Base-by-base conservation (phyloP, 257 asterid genomes). In the Scutellaria barbata region DNA sequence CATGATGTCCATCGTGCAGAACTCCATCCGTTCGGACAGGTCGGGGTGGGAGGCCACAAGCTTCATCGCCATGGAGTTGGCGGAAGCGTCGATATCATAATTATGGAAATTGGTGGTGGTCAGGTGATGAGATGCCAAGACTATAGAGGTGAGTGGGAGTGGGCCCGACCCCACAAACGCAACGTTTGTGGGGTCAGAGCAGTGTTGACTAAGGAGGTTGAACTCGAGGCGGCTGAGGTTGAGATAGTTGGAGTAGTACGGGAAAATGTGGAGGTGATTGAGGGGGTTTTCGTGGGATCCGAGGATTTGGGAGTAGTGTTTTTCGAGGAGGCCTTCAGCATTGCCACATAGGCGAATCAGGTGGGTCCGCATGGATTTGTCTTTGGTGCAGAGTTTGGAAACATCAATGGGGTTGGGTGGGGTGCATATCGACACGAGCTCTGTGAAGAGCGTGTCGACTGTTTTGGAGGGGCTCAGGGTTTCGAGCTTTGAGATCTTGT, bases 161-260 rank as follows among this genome's bases (percentile, higher is more conserved):
- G 96, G 95, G 4, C 95, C 95, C 0, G 95, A 87, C 4, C 96
- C 96, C 9, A 87, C 74, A 12, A 89, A 85, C 1, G 95, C 95
- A 0, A 87, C 41, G 0, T 68, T 78, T 7, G 25, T 35, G 0
- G 91, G 88, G 73, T 68, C 59, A 12, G 56, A 50, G 72, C 39
- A 61, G 66, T 85, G 86, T 10, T 73, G 82, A 63, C 33, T 60
- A 3, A 90, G 83, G 68, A 90, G 81, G 74, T 79, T 80, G 72
- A 59, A 83, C 54, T 90, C 95, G 3, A 83, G 82, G 5, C 55
- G 79, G 53, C 83, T 55, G 41, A 90, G 87, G 30, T 84, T 87
- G 68, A 87, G 80, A 80, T 90, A 90, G 74, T 90, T 90, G 58
- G 80, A 61, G 71, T 77, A 84, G 78, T 89, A 89, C 0, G 96